A percentile compares a stretch with the other conserved stretches of the same genome.
phyloP scores from a whole-genome alignment of 495 filamentous ascomycete genomes.

The Penicillium pulvis region DNA sequence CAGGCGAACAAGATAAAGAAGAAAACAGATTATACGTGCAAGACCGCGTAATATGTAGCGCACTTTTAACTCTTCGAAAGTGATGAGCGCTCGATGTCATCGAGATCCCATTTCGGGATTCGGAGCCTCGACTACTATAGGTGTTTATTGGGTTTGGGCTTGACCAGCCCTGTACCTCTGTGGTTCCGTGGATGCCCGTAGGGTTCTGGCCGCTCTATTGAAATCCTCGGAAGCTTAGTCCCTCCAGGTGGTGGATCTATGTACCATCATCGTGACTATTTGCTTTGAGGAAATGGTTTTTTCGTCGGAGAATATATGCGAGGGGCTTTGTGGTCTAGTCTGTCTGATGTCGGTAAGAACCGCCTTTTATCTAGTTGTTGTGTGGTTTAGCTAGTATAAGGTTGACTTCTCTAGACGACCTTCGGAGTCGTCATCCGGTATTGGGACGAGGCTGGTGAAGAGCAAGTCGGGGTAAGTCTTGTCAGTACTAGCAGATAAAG shows the following conservation, averaged over 20 bases:
- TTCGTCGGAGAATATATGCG: slow-evolving; percentile 28
- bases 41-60: slow-evolving; percentile 24
- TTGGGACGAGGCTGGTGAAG: too few relatives aligned
- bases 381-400: neutral
- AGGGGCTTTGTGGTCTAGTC: neutral
- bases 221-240: slow-evolving; percentile 15
- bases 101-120: slow-evolving; percentile 11
- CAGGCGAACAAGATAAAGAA: neutral
- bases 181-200: slow-evolving; percentile 15
- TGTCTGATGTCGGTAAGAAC: neutral
- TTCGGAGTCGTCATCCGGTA: neutral
- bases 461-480: too few relatives aligned
- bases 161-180: neutral
- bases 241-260: slow-evolving; percentile 9
- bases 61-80: slow-evolving; percentile 5
- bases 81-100: slow-evolving; percentile 33
- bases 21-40: slow-evolving; percentile 3
- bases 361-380: neutral
- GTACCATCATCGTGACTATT: slow-evolving; percentile 28
- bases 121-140: slow-evolving; percentile 7
- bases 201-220: slow-evolving; percentile 17
- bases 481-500: neutral
- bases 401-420: neutral
- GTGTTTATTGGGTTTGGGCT: slow-evolving; percentile 1
- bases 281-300: slow-evolving; percentile 8